Percentiles rank a stretch among this genome's conserved stretches.
phyloP scores from a whole-genome alignment of 2,329 filamentous ascomycete species.

The Apiospora saccharicola region DNA sequence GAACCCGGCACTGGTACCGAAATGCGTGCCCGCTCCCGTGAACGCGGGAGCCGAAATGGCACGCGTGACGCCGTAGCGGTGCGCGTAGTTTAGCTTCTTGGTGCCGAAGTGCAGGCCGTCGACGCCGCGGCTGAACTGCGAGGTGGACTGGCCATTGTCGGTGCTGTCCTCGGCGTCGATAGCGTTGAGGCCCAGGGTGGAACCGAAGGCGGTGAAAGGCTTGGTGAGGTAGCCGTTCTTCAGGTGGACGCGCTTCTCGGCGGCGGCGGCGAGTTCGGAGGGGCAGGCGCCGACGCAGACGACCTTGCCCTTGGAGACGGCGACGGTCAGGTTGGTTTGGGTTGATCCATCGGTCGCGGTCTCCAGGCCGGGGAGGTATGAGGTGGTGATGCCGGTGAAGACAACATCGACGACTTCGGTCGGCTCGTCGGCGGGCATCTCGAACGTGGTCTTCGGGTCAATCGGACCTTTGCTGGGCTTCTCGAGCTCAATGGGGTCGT shows the following conservation, averaged over 20 bases:
- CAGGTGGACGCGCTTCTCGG: constrained; percentile 54
- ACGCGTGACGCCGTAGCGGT: constrained; percentile 64
- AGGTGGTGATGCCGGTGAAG: constrained; percentile 63
- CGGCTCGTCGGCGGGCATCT: constrained; percentile 51
- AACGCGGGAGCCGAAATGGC: constrained; percentile 65
- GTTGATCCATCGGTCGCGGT: constrained; percentile 29
- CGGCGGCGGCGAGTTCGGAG: constrained; percentile 49
- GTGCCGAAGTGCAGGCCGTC: constrained; percentile 63
- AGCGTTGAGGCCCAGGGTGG: constrained; percentile 67
- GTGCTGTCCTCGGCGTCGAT: constrained; percentile 65
- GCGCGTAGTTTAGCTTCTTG: constrained; percentile 62
- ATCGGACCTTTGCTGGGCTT: constrained; percentile 55
- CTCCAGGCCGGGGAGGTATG: constrained; percentile 53
- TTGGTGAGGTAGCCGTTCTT: constrained; percentile 67
- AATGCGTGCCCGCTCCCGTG: constrained; percentile 50
- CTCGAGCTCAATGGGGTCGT: constrained; percentile 59
- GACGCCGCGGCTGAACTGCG: constrained; percentile 63
- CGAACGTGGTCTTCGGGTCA: constrained; percentile 48
- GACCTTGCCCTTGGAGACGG: constrained; percentile 61
- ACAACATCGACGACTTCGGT: constrained; percentile 50
- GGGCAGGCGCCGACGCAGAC: constrained; percentile 63
- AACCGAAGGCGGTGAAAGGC: constrained; percentile 66
- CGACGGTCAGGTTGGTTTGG: constrained; percentile 51
- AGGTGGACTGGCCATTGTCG: constrained; percentile 57
- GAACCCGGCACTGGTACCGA: constrained; percentile 67